Percentiles rank a stretch among this genome's conserved stretches.
Conservation (phyloP, 352 stramenopile genomes). For the Phytophthora vignae region DNA sequence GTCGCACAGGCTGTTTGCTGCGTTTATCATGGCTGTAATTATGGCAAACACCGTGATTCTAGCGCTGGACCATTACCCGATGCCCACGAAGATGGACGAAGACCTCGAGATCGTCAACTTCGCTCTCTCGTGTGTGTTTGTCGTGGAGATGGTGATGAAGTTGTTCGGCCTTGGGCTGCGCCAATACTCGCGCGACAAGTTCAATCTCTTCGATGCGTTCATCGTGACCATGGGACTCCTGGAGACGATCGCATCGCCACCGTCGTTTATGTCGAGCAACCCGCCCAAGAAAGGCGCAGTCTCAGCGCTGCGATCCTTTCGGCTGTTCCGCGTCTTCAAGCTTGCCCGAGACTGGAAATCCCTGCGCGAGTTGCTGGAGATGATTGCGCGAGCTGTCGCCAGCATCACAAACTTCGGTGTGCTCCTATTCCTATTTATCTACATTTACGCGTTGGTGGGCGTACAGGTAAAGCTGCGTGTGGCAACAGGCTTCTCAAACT, state of each 20-base stretch:
- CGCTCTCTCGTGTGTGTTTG: conserved; percentile 75
- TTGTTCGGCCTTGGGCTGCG: conserved; percentile 78
- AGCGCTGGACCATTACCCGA: conserved; percentile 84
- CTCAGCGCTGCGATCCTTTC: conserved; percentile 90
- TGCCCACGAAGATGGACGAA: conserved; percentile 55
- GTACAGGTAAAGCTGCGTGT: conserved; percentile 65
- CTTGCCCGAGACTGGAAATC: conserved; percentile 93
- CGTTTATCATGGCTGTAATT: conserved; percentile 80
- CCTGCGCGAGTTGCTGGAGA: conserved; percentile 91
- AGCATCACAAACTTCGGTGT: conserved; percentile 95
- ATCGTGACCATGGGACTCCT: conserved; percentile 84
- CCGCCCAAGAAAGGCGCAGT: conserved; percentile 65
- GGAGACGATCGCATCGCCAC: conserved; percentile 71
- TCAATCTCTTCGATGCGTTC: conserved; percentile 90
- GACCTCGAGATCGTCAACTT: conserved; percentile 87
- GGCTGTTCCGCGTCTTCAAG: conserved; percentile 95
- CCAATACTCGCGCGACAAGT: conserved; percentile 78
- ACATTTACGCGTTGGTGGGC: conserved; percentile 93
- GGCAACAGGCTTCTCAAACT: not conserved
- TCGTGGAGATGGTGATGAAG: conserved; percentile 86
- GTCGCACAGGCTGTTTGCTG: conserved; percentile 62
- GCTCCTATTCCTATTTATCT: conserved; percentile 96
- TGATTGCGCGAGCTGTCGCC: conserved; percentile 91
- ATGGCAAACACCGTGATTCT: conserved; percentile 87
- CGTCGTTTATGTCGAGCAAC: conserved; percentile 73